Base-by-base conservation (phyloP, 768 basidiomycete genomes). In the Leccinum pellstonianum region DNA sequence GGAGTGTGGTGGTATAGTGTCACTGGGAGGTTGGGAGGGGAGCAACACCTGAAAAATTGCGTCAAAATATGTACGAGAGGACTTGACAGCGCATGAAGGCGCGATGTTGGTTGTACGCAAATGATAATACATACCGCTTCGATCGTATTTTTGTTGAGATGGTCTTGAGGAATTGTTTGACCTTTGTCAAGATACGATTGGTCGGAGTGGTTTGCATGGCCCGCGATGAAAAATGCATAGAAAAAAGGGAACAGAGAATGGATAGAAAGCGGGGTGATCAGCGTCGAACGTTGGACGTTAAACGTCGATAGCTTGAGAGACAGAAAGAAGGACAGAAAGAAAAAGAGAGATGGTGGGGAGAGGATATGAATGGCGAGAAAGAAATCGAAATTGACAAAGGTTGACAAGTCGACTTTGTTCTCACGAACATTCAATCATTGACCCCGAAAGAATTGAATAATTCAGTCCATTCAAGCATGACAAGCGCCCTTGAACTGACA, bases 1-100 rank as follows among this genome's bases (percentile, higher is more conserved):
- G 72, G 72, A 10, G 72, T 59, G 57, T 75, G 68, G 55, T 62
- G 63, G 48, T 62, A 64, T 15, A 59, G 73, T 47, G 51, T 60
- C 49, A 35, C 61, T 25, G 62, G 64, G 11, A 46, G 38, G 25
- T 50, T 31, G 35, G 49, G 58, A 35, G 56, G 8, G 43, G 19
- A 47, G 10, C 46, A 31, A 12, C 37, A 56, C 29, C 71, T 70
- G 46, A 31, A n/a, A 37, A 4, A 29, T 14, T 10, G 43, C 12
- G 56, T 70, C 60, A 65, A 47, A 14, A 21, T 21, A 25, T 48
- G 27, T 31, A 31, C 52, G 15, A 52, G 27, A 17, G 52, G 23
- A 31, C 7, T 27, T 35, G 35, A 59, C 15, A 49, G n/a, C 14
- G 12, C 12, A 27, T 19, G 25, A 23, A 12, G 23, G 23, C 15